These are phyloP conservation scores for Chalaropsis thielavioides DNA, from an alignment of 2,329 filamentous ascomycete species.

Conservation along the genomic window DNA sequence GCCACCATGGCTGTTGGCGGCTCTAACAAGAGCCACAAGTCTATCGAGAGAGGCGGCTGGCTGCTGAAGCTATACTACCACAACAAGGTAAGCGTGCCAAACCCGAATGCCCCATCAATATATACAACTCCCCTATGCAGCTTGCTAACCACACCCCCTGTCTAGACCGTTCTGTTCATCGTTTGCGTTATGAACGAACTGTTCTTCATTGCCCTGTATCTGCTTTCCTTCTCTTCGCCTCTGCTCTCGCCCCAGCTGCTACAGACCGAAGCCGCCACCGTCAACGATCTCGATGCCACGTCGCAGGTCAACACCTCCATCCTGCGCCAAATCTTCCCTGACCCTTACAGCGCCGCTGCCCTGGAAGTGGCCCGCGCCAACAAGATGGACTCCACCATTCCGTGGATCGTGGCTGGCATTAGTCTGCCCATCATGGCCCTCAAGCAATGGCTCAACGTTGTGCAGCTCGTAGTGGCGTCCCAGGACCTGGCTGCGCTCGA, in stretches of 20 bases:
- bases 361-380: constrained; percentile 87
- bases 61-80: constrained; percentile 92
- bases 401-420: constrained; percentile 60
- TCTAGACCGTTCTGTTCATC: constrained; percentile 73
- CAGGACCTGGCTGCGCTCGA: constrained; percentile 91
- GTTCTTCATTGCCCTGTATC: constrained; percentile 97
- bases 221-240: constrained; percentile 90
- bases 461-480: constrained; percentile 88
- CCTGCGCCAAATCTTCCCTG: constrained; percentile 64
- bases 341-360: constrained; percentile 81
- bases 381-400: constrained; percentile 62
- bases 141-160: background rate
- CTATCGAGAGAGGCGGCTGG: constrained; percentile 76
- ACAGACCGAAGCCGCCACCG: constrained; percentile 27
- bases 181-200: constrained; percentile 85
- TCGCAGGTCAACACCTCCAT: constrained; percentile 55
- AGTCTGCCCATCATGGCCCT: constrained; percentile 76
- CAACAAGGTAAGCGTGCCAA: constrained; percentile 59
- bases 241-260: constrained; percentile 74
- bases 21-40: constrained; percentile 74
- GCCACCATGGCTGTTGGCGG: constrained; percentile 81
- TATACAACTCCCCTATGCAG: background rate
- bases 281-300: constrained; percentile 42
- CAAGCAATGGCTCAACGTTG: constrained; percentile 88
- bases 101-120: background rate